phyloP scores from a whole-genome alignment of 148 eudicot species.

The Vaccinium darrowii region DNA sequence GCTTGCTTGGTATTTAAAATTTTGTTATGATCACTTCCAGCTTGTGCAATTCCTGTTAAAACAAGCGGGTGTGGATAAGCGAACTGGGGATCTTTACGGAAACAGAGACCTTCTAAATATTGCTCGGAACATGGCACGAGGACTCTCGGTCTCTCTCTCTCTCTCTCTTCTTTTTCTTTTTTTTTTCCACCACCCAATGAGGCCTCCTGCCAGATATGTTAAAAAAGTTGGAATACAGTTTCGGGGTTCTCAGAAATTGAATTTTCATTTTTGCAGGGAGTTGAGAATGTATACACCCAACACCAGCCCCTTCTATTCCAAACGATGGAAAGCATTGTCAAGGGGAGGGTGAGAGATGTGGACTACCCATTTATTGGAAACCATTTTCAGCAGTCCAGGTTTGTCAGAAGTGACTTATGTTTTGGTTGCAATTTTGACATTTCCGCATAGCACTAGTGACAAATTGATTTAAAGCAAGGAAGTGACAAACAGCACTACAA shows the following conservation, averaged over 20 bases:
- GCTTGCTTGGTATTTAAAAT: not conserved
- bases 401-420: slow-evolving; percentile 13
- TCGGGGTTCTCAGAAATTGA: slow-evolving; percentile 20
- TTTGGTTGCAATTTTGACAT: not conserved
- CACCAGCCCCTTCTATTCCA: slow-evolving; percentile 93
- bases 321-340: slow-evolving; percentile 84
- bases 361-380: slow-evolving; percentile 87
- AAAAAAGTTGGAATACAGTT: not conserved
- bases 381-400: slow-evolving; percentile 93
- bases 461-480: not conserved
- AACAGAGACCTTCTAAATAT: slow-evolving; percentile 85
- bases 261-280: slow-evolving; percentile 56
- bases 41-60: slow-evolving; percentile 91
- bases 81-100: slow-evolving; percentile 92
- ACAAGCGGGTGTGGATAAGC: slow-evolving; percentile 94
- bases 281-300: slow-evolving; percentile 97
- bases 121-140: slow-evolving; percentile 98
- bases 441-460: not conserved
- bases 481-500: not conserved
- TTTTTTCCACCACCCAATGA: not conserved
- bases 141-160: slow-evolving; percentile 62
- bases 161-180: not conserved
- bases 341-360: slow-evolving; percentile 84
- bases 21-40: slow-evolving; percentile 34
- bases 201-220: not conserved